phyloP scores from a whole-genome alignment of 306 rosid species.

The Rubus idaeus region DNA sequence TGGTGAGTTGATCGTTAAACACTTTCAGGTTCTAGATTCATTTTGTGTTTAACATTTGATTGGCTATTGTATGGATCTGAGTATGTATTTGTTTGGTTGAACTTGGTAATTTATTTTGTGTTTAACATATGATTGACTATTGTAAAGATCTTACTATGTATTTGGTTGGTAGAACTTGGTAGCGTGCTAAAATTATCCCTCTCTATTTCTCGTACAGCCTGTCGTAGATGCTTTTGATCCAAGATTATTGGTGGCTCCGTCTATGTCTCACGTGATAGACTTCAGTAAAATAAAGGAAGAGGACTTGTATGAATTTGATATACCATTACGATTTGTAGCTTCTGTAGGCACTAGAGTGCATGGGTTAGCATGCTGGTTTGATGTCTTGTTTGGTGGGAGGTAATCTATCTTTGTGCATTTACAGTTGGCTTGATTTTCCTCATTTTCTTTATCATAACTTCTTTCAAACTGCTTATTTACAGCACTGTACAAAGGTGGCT shows the following conservation, averaged over 20 bases:
- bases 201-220: constrained; percentile 55
- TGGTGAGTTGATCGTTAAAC: background rate
- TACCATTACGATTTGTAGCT: constrained; percentile 79
- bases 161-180: background rate
- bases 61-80: constrained; percentile 19
- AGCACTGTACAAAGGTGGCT: constrained; percentile 98
- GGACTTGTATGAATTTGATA: constrained; percentile 77
- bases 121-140: constrained; percentile 15
- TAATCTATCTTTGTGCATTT: constrained; percentile 27
- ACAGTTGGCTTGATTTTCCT: background rate
- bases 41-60: constrained; percentile 7
- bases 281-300: constrained; percentile 80
- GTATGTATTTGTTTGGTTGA: background rate
- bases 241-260: constrained; percentile 80
- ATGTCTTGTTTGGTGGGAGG: constrained; percentile 93
- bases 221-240: constrained; percentile 99
- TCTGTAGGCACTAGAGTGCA: constrained; percentile 89
- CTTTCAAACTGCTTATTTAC: constrained; percentile 26
- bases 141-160: constrained; percentile 3
- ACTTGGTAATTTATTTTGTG: constrained; percentile 6
- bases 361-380: constrained; percentile 98
- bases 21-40: background rate
- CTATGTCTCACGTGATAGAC: constrained; percentile 77
- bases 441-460: background rate
- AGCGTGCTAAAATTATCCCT: constrained; percentile 6